phyloP scores from a whole-genome alignment of 331 rosid species.

The Stylosanthes scabra region DNA sequence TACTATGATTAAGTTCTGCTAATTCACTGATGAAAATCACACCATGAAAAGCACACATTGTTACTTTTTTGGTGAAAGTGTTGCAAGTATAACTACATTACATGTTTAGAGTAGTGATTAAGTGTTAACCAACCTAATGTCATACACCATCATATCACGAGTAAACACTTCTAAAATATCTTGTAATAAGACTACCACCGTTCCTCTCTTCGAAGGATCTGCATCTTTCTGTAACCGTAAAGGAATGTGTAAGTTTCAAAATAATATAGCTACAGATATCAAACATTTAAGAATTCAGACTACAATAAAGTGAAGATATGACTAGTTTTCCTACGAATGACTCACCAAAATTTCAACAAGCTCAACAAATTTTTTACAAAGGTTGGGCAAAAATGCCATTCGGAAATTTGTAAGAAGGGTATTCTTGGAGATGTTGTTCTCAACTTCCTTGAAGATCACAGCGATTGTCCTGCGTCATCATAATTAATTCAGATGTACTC shows the following conservation, averaged over 20 bases:
- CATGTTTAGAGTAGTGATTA: conserved; percentile 20
- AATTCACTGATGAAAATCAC: conserved; percentile 61
- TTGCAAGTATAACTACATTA: background rate
- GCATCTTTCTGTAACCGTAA: conserved; percentile 68
- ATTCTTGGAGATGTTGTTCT: conserved; percentile 80
- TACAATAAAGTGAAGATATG: conserved; percentile 36
- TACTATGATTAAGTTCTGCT: conserved; percentile 80
- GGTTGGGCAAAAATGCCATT: conserved; percentile 82
- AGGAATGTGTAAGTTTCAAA: conserved; percentile 35
- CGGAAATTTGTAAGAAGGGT: conserved; percentile 81
- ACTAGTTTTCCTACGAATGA: conserved; percentile 37
- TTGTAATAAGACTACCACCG: conserved; percentile 84
- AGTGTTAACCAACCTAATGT: conserved; percentile 72
- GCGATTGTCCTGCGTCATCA: conserved; percentile 80
- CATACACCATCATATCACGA: conserved; percentile 97
- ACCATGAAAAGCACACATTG: conserved; percentile 26
- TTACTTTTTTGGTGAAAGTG: background rate
- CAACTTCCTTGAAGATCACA: conserved; percentile 84
- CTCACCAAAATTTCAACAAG: conserved; percentile 92
- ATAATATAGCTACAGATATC: conserved; percentile 33
- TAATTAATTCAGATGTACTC: conserved; percentile 46
- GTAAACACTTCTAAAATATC: conserved; percentile 98
- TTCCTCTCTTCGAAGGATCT: conserved; percentile 64
- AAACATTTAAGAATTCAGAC: conserved; percentile 33
- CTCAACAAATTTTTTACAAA: conserved; percentile 85